A percentile compares a stretch with the other conserved stretches of the same genome.
These are phyloP conservation scores for Musa acuminata DNA, from an alignment of 176 grass and related monocot genomes.

Conservation along the genomic window DNA sequence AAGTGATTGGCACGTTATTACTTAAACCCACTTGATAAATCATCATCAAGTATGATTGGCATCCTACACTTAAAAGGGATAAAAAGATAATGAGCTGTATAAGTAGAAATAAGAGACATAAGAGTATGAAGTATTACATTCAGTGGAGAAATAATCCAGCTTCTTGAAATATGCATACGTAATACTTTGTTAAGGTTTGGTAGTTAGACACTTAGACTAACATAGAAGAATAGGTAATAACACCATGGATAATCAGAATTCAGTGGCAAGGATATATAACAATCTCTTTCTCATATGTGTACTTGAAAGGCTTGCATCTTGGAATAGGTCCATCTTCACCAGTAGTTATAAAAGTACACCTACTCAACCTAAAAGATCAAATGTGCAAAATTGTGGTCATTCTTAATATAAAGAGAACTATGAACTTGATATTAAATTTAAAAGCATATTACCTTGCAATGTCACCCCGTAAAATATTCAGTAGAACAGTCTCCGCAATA, in stretches of 20 bases:
- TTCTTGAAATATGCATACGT: constrained; percentile 99
- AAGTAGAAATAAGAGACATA: neutral
- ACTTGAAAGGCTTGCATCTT: constrained; percentile 99
- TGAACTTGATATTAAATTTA: neutral
- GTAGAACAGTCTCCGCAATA: constrained; percentile 89
- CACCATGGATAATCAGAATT: constrained; percentile 9
- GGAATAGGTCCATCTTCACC: constrained; percentile 99
- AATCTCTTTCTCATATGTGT: constrained; percentile 96
- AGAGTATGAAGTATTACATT: constrained; percentile 52
- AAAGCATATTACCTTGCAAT: constrained; percentile 60
- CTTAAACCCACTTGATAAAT: neutral
- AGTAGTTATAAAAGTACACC: constrained; percentile 86
- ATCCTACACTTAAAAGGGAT: neutral
- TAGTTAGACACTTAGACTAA: constrained; percentile 3
- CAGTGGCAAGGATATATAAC: constrained; percentile 89
- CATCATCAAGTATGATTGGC: neutral
- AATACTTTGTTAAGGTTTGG: constrained; percentile 46
- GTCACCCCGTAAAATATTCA: constrained; percentile 97
- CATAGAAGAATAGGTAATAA: constrained; percentile 17
- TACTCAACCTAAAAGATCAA: constrained; percentile 70
- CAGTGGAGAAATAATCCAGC: constrained; percentile 95
- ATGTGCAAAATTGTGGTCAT: constrained; percentile 3
- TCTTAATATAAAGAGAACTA: constrained; percentile 9
- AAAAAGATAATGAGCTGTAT: neutral
- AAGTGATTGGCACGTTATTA: neutral